A percentile compares a stretch with the other conserved stretches of the same genome.
Conservation (phyloP, 2,329 filamentous ascomycete species). For the Alternaria sp. region DNA sequence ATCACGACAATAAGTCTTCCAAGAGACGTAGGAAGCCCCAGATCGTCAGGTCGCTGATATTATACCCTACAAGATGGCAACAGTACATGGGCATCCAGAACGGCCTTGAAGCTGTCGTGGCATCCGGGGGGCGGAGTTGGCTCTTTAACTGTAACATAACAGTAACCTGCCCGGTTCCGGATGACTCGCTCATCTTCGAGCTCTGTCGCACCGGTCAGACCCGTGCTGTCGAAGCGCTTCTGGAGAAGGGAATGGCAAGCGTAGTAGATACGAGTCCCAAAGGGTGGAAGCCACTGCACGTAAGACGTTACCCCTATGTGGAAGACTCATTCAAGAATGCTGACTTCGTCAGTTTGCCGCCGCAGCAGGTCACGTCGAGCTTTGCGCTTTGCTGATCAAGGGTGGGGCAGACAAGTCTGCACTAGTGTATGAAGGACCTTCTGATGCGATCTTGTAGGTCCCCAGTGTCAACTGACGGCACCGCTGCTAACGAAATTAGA, state of each 20-base stretch:
- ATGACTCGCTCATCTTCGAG: slow-evolving; percentile 20
- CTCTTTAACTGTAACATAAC: slow-evolving; percentile 16
- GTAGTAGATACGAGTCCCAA: slow-evolving; percentile 18
- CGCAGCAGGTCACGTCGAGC: slow-evolving; percentile 12
- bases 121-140: slow-evolving; percentile 10
- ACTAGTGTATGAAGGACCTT: slow-evolving; percentile 19
- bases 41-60: neutral
- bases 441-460: slow-evolving; percentile 6
- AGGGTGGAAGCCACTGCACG: neutral
- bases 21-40: neutral
- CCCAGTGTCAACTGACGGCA: neutral
- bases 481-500: neutral
- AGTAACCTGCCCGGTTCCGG: slow-evolving; percentile 4
- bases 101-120: slow-evolving; percentile 15
- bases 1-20: neutral
- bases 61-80: slow-evolving; percentile 7
- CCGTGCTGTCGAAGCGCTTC: slow-evolving; percentile 15
- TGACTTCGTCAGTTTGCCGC: slow-evolving; percentile 15
- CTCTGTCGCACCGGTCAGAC: slow-evolving; percentile 17
- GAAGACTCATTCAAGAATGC: neutral
- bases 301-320: neutral
- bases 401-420: slow-evolving; percentile 21
- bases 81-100: slow-evolving; percentile 8
- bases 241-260: slow-evolving; percentile 13
- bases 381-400: slow-evolving; percentile 16